These are phyloP conservation scores for Talaromyces funiculosus DNA, from an alignment of 2,329 filamentous ascomycete genomes.

Conservation along the genomic window DNA sequence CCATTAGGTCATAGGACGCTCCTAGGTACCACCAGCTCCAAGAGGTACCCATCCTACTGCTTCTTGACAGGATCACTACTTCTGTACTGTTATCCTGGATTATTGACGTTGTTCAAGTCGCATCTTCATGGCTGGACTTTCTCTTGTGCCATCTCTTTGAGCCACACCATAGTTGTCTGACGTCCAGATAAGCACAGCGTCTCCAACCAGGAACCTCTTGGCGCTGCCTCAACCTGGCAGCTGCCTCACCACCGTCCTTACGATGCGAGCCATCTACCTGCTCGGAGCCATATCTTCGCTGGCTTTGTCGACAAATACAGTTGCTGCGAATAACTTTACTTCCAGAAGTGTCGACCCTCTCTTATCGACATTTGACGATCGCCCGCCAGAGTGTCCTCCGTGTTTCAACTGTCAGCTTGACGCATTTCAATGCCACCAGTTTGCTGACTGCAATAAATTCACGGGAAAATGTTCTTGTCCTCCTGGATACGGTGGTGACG, in stretches of 20 bases:
- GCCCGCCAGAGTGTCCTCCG: constrained; percentile 49
- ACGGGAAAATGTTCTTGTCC: constrained; percentile 93
- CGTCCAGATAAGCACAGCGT: background rate
- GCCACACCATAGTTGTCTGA: background rate
- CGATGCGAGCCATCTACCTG: constrained; percentile 9
- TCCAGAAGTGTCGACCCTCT: constrained; percentile 59
- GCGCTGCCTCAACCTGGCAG: background rate
- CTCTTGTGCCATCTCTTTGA: background rate
- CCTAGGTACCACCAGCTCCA: background rate
- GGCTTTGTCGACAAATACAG: constrained; percentile 21
- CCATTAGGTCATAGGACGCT: background rate
- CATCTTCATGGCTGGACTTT: constrained; percentile 1
- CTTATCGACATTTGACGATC: constrained; percentile 65
- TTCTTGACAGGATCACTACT: no score
- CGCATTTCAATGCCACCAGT: constrained; percentile 86
- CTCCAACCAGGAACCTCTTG: background rate
- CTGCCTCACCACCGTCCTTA: background rate
- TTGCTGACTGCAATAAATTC: constrained; percentile 77
- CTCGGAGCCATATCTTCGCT: constrained; percentile 10
- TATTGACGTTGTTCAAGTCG: background rate
- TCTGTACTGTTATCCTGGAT: background rate
- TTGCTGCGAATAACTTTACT: constrained; percentile 47
- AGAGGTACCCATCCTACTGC: background rate
- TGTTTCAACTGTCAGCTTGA: constrained; percentile 98
- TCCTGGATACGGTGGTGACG: constrained; percentile 85